Conservation (phyloP, 352 stramenopile genomes). For the Phytophthora idaei region DNA sequence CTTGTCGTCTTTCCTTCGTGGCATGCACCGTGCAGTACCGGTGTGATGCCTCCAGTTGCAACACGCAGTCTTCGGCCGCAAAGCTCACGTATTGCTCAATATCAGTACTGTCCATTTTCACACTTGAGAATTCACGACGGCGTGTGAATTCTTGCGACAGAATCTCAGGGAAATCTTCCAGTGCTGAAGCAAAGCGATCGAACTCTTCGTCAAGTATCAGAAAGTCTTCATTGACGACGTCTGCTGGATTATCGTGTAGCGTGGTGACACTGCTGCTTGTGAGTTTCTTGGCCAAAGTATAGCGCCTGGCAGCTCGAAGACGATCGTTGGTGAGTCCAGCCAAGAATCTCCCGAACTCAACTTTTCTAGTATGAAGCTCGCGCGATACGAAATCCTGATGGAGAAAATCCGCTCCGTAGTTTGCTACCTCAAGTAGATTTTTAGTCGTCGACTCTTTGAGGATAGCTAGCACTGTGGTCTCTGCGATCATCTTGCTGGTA, state of each 20-base stretch:
- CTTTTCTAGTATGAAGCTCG: conserved; percentile 67
- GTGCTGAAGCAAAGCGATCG: conserved; percentile 36
- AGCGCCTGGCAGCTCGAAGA: conserved; percentile 46
- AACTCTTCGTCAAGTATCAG: conserved; percentile 41
- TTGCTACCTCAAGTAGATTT: conserved; percentile 60
- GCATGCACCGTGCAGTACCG: conserved; percentile 74
- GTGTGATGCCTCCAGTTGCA: conserved; percentile 70
- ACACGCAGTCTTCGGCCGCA: conserved; percentile 72
- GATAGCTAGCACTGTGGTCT: conserved; percentile 69
- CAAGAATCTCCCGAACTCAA: conserved; percentile 60
- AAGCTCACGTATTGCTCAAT: conserved; percentile 72
- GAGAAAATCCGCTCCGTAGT: conserved; percentile 48
- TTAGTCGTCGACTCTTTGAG: conserved; percentile 56
- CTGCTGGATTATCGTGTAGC: conserved; percentile 9
- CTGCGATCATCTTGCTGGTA: conserved; percentile 72
- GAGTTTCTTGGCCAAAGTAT: conserved; percentile 20
- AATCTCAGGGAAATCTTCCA: conserved; percentile 63
- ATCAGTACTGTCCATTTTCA: conserved; percentile 70
- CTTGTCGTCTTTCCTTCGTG: conserved; percentile 72
- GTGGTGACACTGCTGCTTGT: not conserved
- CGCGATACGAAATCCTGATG: conserved; percentile 63
- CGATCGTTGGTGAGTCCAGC: conserved; percentile 63
- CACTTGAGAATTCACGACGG: conserved; percentile 67
- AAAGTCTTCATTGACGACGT: not conserved
- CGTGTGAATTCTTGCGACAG: conserved; percentile 66